Base-by-base conservation (phyloP, 306 rosid genomes). In the Purshia tridentata region DNA sequence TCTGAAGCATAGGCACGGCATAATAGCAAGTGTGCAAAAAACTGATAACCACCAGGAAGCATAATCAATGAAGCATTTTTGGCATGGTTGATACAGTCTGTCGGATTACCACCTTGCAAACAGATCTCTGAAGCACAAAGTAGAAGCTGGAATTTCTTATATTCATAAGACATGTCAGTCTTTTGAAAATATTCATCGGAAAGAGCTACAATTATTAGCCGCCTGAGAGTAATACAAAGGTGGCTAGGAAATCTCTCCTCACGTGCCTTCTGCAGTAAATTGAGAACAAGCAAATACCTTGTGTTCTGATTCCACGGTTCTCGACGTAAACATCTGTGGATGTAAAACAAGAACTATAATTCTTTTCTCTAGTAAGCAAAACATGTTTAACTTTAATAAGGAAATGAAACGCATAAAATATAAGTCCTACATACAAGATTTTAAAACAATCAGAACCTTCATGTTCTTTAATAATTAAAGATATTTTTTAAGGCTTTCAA, bases 41-140 rank as follows among this genome's bases (percentile, higher is more conserved):
- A 91, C 47, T 81, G 79, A 85, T 81, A 83, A 23, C 69, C 58
- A 78, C 80, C 81, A 18, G 97, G 91, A 81, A 93, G 94, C 81
- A 49, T 65, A 77, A 88, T 79, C 65, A 72, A 71, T 45, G 92
- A 84, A 74, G 97, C 97, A 76, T 46, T 79, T 81, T 77, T 80
- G 76, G 96, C 98, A 78, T 83, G 75, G 77, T 80, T 69, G 82
- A 91, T 77, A 67, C 93, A 88, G 79, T 75, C 72, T 70, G 42
- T 75, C 58, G 76, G 82, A 82, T 84, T 76, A 74, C 91, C 88
- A 75, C 85, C 54, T 65, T 82, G 97, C 78, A 93, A 88, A 84
- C 94, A 85, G 83, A 89, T 81, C 90, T 91, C 98, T 11, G 97
- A 89, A 74, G 94, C 92, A 83, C 94, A 93, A 58, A 93, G 96